These are phyloP conservation scores for Lepidium sativum DNA, from an alignment of 345 rosid species.

Conservation along the genomic window DNA sequence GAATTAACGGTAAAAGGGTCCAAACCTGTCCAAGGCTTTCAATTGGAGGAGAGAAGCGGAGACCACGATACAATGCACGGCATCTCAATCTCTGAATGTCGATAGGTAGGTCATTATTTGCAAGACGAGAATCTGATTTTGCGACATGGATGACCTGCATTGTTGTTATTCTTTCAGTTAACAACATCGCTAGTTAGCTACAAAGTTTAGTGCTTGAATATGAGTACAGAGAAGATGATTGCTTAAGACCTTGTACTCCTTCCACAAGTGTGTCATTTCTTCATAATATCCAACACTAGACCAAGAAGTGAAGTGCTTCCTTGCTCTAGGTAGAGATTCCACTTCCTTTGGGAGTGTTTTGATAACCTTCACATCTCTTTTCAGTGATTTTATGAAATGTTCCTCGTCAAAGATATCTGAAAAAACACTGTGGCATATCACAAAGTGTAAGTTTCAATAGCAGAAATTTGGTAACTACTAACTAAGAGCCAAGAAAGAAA, in stretches of 20 bases:
- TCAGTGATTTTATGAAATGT: slow-evolving; percentile 55
- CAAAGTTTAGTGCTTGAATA: not conserved
- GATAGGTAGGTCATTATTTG: slow-evolving; percentile 78
- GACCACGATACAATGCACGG: slow-evolving; percentile 70
- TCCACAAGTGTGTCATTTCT: slow-evolving; percentile 69
- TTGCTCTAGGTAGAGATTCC: slow-evolving; percentile 61
- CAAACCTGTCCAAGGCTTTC: slow-evolving; percentile 82
- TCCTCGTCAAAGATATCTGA: slow-evolving; percentile 73
- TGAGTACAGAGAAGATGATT: not conserved
- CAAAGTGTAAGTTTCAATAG: slow-evolving; percentile 10
- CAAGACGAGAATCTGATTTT: slow-evolving; percentile 93
- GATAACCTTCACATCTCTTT: slow-evolving; percentile 59
- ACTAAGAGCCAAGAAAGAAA: not conserved
- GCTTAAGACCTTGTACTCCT: slow-evolving; percentile 46
- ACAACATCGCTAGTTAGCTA: not conserved
- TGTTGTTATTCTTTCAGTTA: not conserved
- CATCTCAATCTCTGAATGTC: slow-evolving; percentile 88
- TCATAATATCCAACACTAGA: slow-evolving; percentile 66
- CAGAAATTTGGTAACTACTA: not conserved
- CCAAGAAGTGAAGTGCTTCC: slow-evolving; percentile 95
- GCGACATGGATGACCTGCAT: slow-evolving; percentile 71
- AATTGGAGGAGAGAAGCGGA: slow-evolving; percentile 67
- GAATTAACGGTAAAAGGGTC: slow-evolving; percentile 1
- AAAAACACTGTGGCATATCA: slow-evolving; percentile 45
- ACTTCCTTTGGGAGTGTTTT: slow-evolving; percentile 66